Evolutionary conservation across 352 stramenopile genomes (phyloP), one percentile per base, ranked within the genome.

Genomic region (Blastocystis sp.): DNA sequence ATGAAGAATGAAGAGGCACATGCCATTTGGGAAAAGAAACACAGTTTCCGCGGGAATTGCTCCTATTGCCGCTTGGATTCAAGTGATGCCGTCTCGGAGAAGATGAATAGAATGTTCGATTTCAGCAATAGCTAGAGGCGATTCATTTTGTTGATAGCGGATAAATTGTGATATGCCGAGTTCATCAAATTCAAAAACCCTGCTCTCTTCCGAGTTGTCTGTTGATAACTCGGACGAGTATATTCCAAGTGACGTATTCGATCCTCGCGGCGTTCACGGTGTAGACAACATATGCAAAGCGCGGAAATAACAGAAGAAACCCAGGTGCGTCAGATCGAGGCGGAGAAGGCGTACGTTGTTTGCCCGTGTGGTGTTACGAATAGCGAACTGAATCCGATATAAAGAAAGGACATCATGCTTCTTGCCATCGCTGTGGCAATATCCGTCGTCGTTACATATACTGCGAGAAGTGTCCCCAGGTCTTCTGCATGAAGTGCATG

Each of bases 401-500:
- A 9, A 79, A 79, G 42, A 79, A 79, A 38, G 60, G 40, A 2
- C 69, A 79, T 34, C 69, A 79, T 64, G 69, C 69, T 1, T 79
- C 69, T 9, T 79, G 69, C 63, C 69, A 79, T 79, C 69, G 69
- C 10, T 79, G 69, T 64, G 69, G 69, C 34, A 79, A 79, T 43
- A 79, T 79, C 14, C 34, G 69, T 43, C 9, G 48, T 9, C 57
- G 60, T 43, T 79, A 79, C 42, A 79, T 79, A n/a, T 79, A 65
- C 60, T 79, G 69, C 42, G 43, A 61, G 28, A 79, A 62, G 43
- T 79, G 69, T 34, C 69, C 69, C 21, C 69, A 79, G 52, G 69
- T 79, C 14, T 79, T 79, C 28, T 79, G 69, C 43, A 79, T 79
- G 69, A 79, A 79, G 38, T 79, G 69, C 57, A 62, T 64, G 48